Evolutionary conservation across 768 basidiomycete species (phyloP).

Genomic region (Lactarius vividus): DNA sequence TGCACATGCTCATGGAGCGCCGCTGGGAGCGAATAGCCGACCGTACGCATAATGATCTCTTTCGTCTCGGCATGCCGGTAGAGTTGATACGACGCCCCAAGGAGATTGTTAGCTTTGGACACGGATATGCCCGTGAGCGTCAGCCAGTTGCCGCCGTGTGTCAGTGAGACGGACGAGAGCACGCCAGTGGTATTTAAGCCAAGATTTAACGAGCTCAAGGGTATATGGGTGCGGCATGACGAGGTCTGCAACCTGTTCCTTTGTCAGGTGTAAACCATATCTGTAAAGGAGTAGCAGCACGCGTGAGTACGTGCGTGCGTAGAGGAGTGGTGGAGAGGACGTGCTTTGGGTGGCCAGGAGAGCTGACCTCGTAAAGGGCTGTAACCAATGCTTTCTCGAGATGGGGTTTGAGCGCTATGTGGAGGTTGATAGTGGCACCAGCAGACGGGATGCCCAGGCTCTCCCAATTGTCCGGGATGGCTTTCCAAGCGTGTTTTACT

Average conservation of each 20-base stretch:
- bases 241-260: background rate
- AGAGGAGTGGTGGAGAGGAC: background rate
- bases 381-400: background rate
- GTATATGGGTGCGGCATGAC: background rate
- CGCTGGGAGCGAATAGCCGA: too few relatives aligned
- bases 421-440: background rate
- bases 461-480: background rate
- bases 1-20: too few relatives aligned
- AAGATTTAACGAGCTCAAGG: background rate
- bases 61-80: too few relatives aligned
- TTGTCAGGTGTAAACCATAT: background rate
- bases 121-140: too few relatives aligned
- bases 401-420: background rate
- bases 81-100: background rate
- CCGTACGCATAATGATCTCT: too few relatives aligned
- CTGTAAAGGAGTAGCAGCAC: background rate
- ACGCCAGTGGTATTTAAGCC: background rate
- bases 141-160: background rate
- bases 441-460: background rate
- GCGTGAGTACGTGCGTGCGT: background rate
- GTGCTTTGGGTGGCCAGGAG: background rate
- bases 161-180: background rate
- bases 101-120: background rate
- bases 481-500: background rate
- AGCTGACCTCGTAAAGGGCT: background rate